These are phyloP conservation scores for Metschnikowia gruessii DNA, from an alignment of 805 yeast genomes.

Conservation along the genomic window DNA sequence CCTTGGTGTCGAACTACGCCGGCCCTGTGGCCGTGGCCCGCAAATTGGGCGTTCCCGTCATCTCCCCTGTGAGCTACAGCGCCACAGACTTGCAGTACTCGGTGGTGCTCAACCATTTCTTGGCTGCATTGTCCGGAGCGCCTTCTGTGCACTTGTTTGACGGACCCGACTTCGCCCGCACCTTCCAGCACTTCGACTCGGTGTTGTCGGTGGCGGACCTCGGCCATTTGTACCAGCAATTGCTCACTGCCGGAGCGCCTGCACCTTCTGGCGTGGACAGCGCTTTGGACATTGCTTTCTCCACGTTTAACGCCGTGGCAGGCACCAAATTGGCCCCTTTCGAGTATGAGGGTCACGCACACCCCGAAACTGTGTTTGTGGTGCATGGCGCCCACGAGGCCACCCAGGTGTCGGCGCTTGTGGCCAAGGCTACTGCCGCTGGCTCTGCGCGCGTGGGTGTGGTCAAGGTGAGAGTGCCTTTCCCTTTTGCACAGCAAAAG, in stretches of 20 bases:
- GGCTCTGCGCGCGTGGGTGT: conserved; percentile 51
- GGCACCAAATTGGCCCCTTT: conserved; percentile 58
- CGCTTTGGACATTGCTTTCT: conserved; percentile 46
- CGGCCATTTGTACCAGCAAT: conserved; percentile 35
- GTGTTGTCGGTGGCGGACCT: conserved; percentile 44
- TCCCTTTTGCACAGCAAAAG: conserved; percentile 68
- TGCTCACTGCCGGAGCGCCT: conserved; percentile 27
- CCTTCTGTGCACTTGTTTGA: conserved; percentile 77
- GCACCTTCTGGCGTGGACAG: conserved; percentile 29
- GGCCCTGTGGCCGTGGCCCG: conserved; percentile 62
- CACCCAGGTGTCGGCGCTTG: conserved; percentile 47
- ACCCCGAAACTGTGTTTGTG: conserved; percentile 74
- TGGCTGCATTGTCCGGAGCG: conserved; percentile 47
- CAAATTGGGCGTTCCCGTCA: conserved; percentile 59
- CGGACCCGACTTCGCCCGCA: conserved; percentile 63
- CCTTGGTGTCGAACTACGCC: conserved; percentile 62
- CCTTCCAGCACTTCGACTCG: conserved; percentile 45
- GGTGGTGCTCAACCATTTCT: conserved; percentile 59
- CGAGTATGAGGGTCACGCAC: conserved; percentile 63
- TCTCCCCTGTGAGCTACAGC: conserved; percentile 56
- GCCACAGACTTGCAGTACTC: conserved; percentile 63
- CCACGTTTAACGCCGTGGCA: conserved; percentile 49
- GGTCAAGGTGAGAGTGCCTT: conserved; percentile 69
- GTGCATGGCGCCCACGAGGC: conserved; percentile 73
- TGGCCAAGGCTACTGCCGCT: conserved; percentile 32